A percentile compares a stretch with the other conserved stretches of the same genome.
Evolutionary conservation across 2,329 filamentous ascomycete genomes (phyloP).

Genomic region (Leptographium wingfieldii): DNA sequence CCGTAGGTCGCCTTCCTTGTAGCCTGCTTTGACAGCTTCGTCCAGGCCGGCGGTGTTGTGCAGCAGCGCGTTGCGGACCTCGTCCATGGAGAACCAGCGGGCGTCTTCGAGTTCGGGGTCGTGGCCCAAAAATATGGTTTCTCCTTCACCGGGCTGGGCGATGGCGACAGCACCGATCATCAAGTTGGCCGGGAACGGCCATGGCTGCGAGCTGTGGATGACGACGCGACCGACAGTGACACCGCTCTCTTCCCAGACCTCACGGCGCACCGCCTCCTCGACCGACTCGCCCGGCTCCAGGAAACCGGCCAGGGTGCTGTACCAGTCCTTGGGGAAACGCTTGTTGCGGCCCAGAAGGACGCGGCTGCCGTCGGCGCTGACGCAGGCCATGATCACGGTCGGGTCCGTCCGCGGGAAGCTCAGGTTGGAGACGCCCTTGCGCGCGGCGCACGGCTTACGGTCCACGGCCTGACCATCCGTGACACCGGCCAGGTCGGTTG

Average conservation of each 20-base stretch:
- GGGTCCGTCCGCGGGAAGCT: slow-evolving; percentile 87
- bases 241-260: slow-evolving; percentile 79
- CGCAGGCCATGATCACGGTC: slow-evolving; percentile 87
- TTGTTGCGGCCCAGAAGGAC: slow-evolving; percentile 76
- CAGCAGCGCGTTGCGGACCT: slow-evolving; percentile 62
- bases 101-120: slow-evolving; percentile 87
- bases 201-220: slow-evolving; percentile 74
- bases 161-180: slow-evolving; percentile 87
- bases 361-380: slow-evolving; percentile 65
- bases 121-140: slow-evolving; percentile 70
- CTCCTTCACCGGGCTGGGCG: slow-evolving; percentile 59
- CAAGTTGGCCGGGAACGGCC: slow-evolving; percentile 73
- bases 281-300: slow-evolving; percentile 76
- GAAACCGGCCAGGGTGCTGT: slow-evolving; percentile 78
- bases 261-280: slow-evolving; percentile 70
- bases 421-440: slow-evolving; percentile 78
- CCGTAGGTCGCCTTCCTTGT: slow-evolving; percentile 64
- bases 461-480: slow-evolving; percentile 32
- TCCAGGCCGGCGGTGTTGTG: slow-evolving; percentile 56
- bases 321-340: slow-evolving; percentile 75
- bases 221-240: slow-evolving; percentile 65
- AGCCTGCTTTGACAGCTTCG: slow-evolving; percentile 49
- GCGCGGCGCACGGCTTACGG: slow-evolving; percentile 63
- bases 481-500: slow-evolving; percentile 47
- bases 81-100: slow-evolving; percentile 74